phyloP scores from a whole-genome alignment of 2,329 filamentous ascomycete genomes.

The Diplodia sapinea region DNA sequence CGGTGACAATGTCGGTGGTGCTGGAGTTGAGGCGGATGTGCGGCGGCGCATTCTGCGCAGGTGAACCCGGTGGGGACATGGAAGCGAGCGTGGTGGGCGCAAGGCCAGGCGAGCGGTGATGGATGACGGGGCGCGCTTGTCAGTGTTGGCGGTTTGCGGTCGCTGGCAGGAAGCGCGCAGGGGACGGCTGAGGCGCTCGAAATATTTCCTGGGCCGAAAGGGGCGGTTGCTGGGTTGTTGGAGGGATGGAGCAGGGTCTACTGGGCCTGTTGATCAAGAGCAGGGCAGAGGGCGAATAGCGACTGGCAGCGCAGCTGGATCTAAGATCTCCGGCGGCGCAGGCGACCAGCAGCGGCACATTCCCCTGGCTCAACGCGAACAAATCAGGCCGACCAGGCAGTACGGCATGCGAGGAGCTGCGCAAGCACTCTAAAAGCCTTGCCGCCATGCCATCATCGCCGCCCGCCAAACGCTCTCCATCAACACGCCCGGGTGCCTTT shows the following conservation, averaged over 20 bases:
- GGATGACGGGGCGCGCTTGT: not conserved
- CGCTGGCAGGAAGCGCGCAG: not conserved
- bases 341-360: constrained; percentile 21
- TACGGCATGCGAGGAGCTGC: constrained; percentile 22
- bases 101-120: not conserved
- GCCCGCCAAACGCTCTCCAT: constrained; percentile 1
- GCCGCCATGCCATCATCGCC: constrained; percentile 25
- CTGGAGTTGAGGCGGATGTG: constrained; percentile 70
- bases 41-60: constrained; percentile 50
- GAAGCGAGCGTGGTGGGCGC: constrained; percentile 24
- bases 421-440: constrained; percentile 12
- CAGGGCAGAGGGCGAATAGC: constrained; percentile 24
- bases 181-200: not conserved
- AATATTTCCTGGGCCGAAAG: constrained; percentile 20
- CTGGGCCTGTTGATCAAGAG: not conserved
- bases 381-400: constrained; percentile 15
- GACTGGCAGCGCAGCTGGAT: constrained; percentile 14
- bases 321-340: constrained; percentile 22
- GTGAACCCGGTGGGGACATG: constrained; percentile 29
- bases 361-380: constrained; percentile 23
- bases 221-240: constrained; percentile 15
- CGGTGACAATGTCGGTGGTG: constrained; percentile 57
- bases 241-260: constrained; percentile 8
- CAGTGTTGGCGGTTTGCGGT: not conserved
- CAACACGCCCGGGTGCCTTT: not conserved